Conservation (phyloP, 495 filamentous ascomycete genomes). For the Penicillium samsonianum region DNA sequence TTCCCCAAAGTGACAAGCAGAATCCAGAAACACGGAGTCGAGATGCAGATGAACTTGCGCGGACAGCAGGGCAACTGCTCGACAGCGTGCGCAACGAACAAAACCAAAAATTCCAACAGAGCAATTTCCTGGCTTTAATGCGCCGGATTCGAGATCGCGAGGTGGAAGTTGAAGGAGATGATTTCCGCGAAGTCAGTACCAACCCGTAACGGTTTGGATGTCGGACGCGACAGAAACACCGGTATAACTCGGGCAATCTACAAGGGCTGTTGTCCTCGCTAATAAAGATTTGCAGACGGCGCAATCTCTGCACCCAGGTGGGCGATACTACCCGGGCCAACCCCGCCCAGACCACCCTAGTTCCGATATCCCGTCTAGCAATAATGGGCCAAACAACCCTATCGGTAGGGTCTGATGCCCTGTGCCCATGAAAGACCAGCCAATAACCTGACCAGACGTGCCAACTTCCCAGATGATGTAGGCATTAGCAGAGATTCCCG, state of each 20-base stretch:
- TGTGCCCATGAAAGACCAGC: constrained; percentile 9
- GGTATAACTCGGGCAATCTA: constrained; percentile 39
- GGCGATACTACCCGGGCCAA: constrained; percentile 47
- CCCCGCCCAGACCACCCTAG: constrained; percentile 12
- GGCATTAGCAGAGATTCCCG: constrained; percentile 9
- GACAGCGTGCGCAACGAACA: constrained; percentile 68
- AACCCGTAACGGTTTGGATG: constrained; percentile 42
- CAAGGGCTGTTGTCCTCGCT: constrained; percentile 38
- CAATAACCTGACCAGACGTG: constrained; percentile 21
- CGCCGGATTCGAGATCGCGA: constrained; percentile 58
- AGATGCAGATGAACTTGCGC: constrained; percentile 67
- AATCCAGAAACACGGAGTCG: constrained; percentile 25
- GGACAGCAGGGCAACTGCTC: constrained; percentile 69
- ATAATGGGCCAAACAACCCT: constrained; percentile 25
- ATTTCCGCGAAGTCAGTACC: constrained; percentile 58
- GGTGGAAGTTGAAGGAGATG: constrained; percentile 54
- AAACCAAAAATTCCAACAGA: constrained; percentile 73
- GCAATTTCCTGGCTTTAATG: constrained; percentile 77
- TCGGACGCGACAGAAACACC: constrained; percentile 42
- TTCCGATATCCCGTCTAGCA: constrained; percentile 9
- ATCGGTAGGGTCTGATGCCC: constrained; percentile 12
- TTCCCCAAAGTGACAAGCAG: constrained; percentile 36
- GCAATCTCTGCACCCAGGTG: constrained; percentile 56
- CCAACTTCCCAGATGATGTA: constrained; percentile 14
- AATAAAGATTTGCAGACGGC: constrained; percentile 37